Evolutionary conservation across 352 stramenopile genomes (phyloP).

Genomic region (Lagenidium sp.): DNA sequence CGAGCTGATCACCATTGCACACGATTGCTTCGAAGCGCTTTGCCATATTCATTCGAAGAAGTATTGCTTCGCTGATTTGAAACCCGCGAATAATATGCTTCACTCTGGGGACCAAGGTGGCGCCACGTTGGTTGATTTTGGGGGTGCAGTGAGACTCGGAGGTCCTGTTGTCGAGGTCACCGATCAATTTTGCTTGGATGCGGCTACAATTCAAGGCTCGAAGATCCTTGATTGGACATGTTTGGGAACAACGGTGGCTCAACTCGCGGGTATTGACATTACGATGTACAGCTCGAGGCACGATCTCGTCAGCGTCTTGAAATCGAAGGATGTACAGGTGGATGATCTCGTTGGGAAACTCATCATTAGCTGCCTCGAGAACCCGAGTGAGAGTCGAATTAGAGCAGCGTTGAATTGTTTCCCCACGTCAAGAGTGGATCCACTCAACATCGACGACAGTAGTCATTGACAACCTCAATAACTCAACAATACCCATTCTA

Average conservation of each 20-base stretch:
- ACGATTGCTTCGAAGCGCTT: slow-evolving; percentile 2
- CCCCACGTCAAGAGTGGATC: too few species aligned
- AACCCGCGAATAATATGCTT: slow-evolving; percentile 1
- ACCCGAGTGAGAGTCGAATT: too few species aligned
- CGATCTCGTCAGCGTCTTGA: too few species aligned
- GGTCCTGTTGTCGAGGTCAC: slow-evolving; percentile 1
- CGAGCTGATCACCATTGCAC: neutral
- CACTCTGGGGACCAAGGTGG: slow-evolving; percentile 1
- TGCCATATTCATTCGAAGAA: slow-evolving; percentile 1
- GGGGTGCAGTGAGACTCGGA: neutral
- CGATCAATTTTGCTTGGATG: slow-evolving; percentile 1
- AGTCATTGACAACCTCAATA: too few species aligned
- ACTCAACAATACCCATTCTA: too few species aligned
- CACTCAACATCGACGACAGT: too few species aligned
- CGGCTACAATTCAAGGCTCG: neutral
- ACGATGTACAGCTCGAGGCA: too few species aligned
- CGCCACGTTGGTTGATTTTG: neutral
- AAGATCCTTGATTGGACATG: slow-evolving; percentile 1
- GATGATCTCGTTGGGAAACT: too few species aligned
- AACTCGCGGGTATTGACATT: neutral
- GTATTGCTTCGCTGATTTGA: slow-evolving; percentile 2
- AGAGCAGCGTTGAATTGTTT: too few species aligned
- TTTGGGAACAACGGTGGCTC: neutral
- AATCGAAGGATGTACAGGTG: too few species aligned
- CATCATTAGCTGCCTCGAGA: too few species aligned